Base-by-base conservation (phyloP, 148 eudicot genomes). In the Bassia scoparia region DNA sequence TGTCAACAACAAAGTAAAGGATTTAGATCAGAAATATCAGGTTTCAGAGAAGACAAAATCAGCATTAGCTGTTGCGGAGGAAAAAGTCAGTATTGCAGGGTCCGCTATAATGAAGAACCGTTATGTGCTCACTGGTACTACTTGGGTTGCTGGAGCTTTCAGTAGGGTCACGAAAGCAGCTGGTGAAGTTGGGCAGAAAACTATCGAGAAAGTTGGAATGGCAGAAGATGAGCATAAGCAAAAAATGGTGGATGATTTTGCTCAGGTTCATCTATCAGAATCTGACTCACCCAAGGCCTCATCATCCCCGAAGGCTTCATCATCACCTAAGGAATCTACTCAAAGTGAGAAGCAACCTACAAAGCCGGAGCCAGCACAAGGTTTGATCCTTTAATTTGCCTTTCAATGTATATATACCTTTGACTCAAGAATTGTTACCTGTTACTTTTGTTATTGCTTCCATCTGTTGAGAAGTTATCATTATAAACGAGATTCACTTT, bases 101-200 rank as follows among this genome's bases (percentile, higher is more conserved):
- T 86, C 97, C 18, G 93, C 96, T 58, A 82, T 91, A 68, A 95
- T 95, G 97, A 95, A 88, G 81, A 95, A 95, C 87, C 83, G 96
- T 8, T 95, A 91, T 73, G 88, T 95, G 1, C 80, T 87, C 21
- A 88, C 91, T 4, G 88, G 98, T 15, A 87, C 93, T 37, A 61
- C 93, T 20, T 95, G 97, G 96, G 93, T 89, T 24, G 82, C 96
- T 1, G 91, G 86, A 24, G 96, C 98, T 53, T 91, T 85, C 55
- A 89, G 61, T 70, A 86, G 84, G 83, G 98, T 91, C 46, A 86
- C 91, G 0, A 84, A 95, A 81, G 96, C 93, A 4, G 98, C 98
- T 18, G 88, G 90, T 53, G 97, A 95, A 52, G 98, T 95, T 46
- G 96, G 97, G 31, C 96, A 91, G 50, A 92, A 86, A 79, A 87